phyloP scores from a whole-genome alignment of 306 rosid species.

The Luffa acutangula region DNA sequence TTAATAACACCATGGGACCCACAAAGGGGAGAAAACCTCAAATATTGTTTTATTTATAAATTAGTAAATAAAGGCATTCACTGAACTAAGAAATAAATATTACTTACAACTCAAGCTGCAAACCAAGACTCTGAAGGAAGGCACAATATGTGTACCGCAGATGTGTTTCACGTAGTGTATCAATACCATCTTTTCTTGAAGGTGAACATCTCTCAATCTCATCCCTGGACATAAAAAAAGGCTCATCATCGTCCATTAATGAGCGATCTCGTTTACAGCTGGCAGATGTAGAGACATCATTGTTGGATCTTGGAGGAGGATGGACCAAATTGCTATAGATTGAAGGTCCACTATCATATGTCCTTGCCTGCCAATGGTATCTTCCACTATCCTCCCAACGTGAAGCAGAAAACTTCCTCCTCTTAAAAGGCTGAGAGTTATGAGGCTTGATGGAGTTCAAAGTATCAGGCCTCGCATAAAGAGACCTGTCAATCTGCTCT shows the following conservation, averaged over 20 bases:
- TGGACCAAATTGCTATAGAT: conserved; percentile 18
- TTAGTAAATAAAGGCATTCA: background rate
- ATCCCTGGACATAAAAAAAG: conserved; percentile 74
- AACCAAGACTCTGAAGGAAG: conserved; percentile 82
- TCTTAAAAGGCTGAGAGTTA: conserved; percentile 41
- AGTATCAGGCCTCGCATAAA: conserved; percentile 19
- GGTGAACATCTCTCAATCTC: conserved; percentile 94
- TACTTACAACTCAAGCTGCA: conserved; percentile 83
- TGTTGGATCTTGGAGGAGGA: conserved; percentile 34
- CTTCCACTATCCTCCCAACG: conserved; percentile 52
- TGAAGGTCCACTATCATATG: conserved; percentile 28
- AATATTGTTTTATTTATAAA: background rate
- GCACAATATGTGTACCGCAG: conserved; percentile 91
- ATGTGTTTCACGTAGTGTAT: conserved; percentile 67
- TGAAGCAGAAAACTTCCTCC: conserved; percentile 64
- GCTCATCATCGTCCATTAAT: conserved; percentile 62
- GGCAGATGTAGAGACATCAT: conserved; percentile 38
- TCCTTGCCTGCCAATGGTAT: conserved; percentile 31
- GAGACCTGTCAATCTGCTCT: conserved; percentile 21
- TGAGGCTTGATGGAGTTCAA: conserved; percentile 31
- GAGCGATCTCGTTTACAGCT: conserved; percentile 44
- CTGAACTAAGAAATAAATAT: background rate
- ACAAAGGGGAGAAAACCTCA: background rate
- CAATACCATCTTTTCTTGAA: conserved; percentile 92
- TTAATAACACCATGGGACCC: conserved; percentile 1